phyloP scores from a whole-genome alignment of 305 asterid species.

The Fraxinus sp. region DNA sequence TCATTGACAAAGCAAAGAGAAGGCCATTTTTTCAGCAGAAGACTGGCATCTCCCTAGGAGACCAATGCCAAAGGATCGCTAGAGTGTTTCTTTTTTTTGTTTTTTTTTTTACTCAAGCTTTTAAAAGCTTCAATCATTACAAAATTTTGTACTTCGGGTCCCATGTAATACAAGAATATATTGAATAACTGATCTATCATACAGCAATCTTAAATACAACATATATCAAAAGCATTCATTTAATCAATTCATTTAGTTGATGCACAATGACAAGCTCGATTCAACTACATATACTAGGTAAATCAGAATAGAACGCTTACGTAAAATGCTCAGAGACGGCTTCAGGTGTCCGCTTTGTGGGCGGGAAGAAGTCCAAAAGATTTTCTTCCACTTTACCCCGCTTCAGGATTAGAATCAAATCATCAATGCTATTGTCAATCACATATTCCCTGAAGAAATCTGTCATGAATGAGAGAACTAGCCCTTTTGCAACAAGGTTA shows the following conservation, averaged over 20 bases:
- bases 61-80: background rate
- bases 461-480: conserved; percentile 87
- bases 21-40: background rate
- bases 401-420: conserved; percentile 81
- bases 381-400: conserved; percentile 93
- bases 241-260: background rate
- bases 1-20: background rate
- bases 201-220: background rate
- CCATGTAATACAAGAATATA: background rate
- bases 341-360: conserved; percentile 87
- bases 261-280: background rate
- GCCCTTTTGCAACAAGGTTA: conserved; percentile 94
- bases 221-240: background rate
- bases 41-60: background rate
- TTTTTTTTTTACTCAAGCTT: background rate
- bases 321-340: conserved; percentile 90
- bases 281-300: background rate
- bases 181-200: background rate
- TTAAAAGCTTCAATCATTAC: background rate
- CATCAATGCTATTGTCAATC: conserved; percentile 93
- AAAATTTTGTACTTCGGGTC: background rate
- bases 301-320: conserved; percentile 42
- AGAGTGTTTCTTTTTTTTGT: background rate
- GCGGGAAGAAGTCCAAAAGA: conserved; percentile 86
- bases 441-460: conserved; percentile 95